These are phyloP conservation scores for Lophiostoma macrostomum DNA, from an alignment of 495 filamentous ascomycete species.

Conservation along the genomic window DNA sequence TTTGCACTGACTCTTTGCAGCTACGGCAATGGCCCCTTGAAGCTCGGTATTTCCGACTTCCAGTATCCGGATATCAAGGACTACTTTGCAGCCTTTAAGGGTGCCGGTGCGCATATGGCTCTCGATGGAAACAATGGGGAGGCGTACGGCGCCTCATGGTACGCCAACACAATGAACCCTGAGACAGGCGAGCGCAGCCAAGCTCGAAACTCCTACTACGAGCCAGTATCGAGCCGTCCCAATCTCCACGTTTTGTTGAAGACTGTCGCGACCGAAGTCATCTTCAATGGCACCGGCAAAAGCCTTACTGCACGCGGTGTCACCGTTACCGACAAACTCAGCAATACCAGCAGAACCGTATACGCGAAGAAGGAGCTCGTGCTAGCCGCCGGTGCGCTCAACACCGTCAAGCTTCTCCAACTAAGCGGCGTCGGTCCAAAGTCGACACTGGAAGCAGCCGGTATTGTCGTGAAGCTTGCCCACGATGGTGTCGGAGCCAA, in stretches of 20 bases:
- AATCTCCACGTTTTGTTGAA: slow-evolving; percentile 19
- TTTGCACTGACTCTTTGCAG: not conserved
- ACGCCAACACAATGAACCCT: slow-evolving; percentile 12
- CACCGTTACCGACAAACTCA: slow-evolving; percentile 29
- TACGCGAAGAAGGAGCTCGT: slow-evolving; percentile 55
- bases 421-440: slow-evolving; percentile 54
- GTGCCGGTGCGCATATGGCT: slow-evolving; percentile 1
- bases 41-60: slow-evolving; percentile 44
- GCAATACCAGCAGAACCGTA: slow-evolving; percentile 33
- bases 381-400: slow-evolving; percentile 54
- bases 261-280: slow-evolving; percentile 16
- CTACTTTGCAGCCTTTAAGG: slow-evolving; percentile 21
- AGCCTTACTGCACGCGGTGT: slow-evolving; percentile 38
- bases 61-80: slow-evolving; percentile 44
- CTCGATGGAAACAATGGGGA: slow-evolving; percentile 5
- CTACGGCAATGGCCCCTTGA: slow-evolving; percentile 38
- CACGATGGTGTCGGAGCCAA: slow-evolving; percentile 38
- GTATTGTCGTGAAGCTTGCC: slow-evolving; percentile 47
- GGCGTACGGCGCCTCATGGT: slow-evolving; percentile 13
- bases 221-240: slow-evolving; percentile 5
- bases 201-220: slow-evolving; percentile 15
- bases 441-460: slow-evolving; percentile 42
- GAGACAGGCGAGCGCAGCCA: slow-evolving; percentile 6
- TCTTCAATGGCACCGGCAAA: slow-evolving; percentile 13
- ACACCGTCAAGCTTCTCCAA: slow-evolving; percentile 57